Conservation (phyloP, 1,284 basidiomycete species). For the Cryptococcus amylolentus region DNA sequence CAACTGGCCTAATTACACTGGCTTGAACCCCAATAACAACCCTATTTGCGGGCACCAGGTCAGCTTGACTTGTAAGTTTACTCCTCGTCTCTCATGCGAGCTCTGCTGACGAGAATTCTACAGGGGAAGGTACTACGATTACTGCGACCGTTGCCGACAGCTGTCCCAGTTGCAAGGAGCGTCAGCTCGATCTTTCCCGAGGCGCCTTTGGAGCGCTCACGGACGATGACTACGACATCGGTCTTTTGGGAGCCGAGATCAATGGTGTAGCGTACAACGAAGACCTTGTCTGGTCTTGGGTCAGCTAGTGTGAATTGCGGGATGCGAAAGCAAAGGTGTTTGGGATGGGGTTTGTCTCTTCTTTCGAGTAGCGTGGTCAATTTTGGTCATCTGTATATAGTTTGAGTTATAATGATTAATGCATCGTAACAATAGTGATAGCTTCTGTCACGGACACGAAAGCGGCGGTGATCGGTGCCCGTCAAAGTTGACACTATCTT, state of each 20-base stretch:
- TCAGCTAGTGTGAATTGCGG: conserved; percentile 3
- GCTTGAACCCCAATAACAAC: conserved; percentile 52
- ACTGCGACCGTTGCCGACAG: conserved; percentile 51
- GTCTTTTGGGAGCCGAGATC: conserved; percentile 23
- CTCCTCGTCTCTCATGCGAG: neutral
- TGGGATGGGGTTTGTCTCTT: neutral
- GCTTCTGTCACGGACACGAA: neutral
- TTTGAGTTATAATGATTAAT: neutral
- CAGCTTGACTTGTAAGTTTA: conserved; percentile 44
- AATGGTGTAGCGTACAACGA: conserved; percentile 33
- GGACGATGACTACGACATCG: conserved; percentile 24
- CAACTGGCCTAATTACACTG: conserved; percentile 50
- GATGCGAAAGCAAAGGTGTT: neutral
- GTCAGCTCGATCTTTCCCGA: conserved; percentile 52
- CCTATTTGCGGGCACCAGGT: conserved; percentile 53
- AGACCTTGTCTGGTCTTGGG: conserved; percentile 29
- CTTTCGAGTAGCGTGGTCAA: neutral
- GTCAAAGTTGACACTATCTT: no score
- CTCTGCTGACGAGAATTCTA: neutral
- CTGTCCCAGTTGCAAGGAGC: conserved; percentile 51
- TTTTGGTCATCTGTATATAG: neutral
- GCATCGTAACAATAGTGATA: neutral
- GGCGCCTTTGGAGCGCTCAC: conserved; percentile 51
- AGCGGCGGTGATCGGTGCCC: neutral
- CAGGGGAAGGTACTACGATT: conserved; percentile 47